Conservation (phyloP, 208 protist species). For the Trypanosoma vivax region DNA sequence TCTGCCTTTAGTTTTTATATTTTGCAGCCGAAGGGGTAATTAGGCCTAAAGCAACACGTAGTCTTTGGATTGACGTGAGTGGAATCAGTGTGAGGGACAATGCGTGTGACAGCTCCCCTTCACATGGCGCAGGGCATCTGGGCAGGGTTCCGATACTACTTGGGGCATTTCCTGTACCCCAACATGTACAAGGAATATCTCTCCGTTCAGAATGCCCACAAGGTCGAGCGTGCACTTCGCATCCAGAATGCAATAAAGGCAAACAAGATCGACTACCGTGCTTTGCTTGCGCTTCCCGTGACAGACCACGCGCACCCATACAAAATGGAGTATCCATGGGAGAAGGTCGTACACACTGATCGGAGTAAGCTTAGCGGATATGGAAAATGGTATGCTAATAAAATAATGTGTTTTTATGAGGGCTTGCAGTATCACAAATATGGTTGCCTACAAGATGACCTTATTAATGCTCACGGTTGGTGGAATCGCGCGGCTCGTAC, state of each 20-base stretch:
- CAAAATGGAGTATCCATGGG: conserved; percentile 90
- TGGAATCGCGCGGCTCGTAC: conserved; percentile 85
- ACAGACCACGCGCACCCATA: conserved; percentile 90
- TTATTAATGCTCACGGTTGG: conserved; percentile 87
- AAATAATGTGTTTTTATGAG: conserved; percentile 90
- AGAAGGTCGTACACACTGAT: conserved; percentile 85
- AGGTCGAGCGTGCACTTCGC: conserved; percentile 80
- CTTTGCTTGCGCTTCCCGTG: conserved; percentile 84
- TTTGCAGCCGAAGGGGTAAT: no score
- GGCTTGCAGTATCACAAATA: conserved; percentile 84
- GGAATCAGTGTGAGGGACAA: conserved; percentile 26
- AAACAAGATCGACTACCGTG: conserved; percentile 89
- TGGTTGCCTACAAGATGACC: conserved; percentile 85
- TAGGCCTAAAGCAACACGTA: no score
- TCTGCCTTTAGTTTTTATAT: no score
- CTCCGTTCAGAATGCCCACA: conserved; percentile 85
- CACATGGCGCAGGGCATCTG: conserved; percentile 84
- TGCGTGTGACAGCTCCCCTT: conserved; percentile 67
- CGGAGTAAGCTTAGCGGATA: conserved; percentile 68
- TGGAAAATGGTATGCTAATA: conserved; percentile 86
- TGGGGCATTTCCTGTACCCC: conserved; percentile 88
- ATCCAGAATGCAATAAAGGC: conserved; percentile 88
- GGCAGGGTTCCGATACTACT: conserved; percentile 81
- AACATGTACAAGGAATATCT: conserved; percentile 88
- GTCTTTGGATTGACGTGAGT: background rate